Evolutionary conservation across 2,329 filamentous ascomycete species (phyloP).

Genomic region (Myriosclerotinia duriaeana): DNA sequence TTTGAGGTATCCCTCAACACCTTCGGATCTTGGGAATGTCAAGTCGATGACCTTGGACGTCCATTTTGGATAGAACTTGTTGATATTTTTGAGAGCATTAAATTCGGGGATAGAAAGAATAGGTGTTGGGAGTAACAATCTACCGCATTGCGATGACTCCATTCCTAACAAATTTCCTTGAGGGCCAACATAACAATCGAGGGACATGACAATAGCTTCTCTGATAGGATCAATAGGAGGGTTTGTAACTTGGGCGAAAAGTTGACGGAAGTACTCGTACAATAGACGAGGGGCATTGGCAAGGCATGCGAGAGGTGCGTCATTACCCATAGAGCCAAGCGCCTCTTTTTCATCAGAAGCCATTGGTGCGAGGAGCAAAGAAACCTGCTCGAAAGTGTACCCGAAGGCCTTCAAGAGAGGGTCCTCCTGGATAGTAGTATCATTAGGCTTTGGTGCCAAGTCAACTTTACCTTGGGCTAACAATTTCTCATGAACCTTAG

Average conservation of each 20-base stretch:
- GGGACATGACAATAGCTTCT: constrained; percentile 96
- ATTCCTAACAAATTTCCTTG: constrained; percentile 95
- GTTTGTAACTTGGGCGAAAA: constrained; percentile 97
- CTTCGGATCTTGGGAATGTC: constrained; percentile 85
- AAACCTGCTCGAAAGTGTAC: constrained; percentile 94
- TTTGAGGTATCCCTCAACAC: constrained; percentile 78
- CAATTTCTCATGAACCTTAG: constrained; percentile 67
- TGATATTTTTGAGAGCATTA: constrained; percentile 80
- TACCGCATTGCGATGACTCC: constrained; percentile 83
- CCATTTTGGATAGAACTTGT: constrained; percentile 72
- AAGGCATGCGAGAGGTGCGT: constrained; percentile 87
- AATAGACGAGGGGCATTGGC: constrained; percentile 85
- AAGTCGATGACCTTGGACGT: constrained; percentile 88
- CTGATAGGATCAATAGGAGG: constrained; percentile 95
- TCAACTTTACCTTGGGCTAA: constrained; percentile 58
- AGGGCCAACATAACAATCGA: constrained; percentile 93
- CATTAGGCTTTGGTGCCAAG: constrained; percentile 66
- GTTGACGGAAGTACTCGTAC: constrained; percentile 95
- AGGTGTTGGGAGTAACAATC: constrained; percentile 82
- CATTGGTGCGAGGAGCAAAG: constrained; percentile 89
- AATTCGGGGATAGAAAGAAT: constrained; percentile 88
- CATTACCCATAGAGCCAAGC: constrained; percentile 96
- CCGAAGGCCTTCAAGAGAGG: constrained; percentile 82
- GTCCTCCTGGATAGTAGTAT: constrained; percentile 76
- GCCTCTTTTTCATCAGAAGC: constrained; percentile 96